Evolutionary conservation across 2,329 filamentous ascomycete species (phyloP), one percentile per base, ranked within the genome.

Genomic region (Dothideomycetidae sp.): DNA sequence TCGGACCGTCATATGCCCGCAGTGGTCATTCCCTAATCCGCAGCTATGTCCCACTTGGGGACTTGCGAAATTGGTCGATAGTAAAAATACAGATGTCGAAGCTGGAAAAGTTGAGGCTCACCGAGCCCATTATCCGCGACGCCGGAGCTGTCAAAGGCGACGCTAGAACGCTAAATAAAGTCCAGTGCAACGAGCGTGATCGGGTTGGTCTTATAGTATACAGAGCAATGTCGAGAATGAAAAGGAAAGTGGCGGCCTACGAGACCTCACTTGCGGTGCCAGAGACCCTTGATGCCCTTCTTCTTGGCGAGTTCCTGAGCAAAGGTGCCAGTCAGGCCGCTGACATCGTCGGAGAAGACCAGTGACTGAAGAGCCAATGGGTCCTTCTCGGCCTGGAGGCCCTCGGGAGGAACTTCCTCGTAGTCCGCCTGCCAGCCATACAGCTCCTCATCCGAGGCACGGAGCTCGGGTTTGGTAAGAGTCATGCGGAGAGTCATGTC

Each of bases 401-500:
- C 44, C n/a, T 46, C 46, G 10, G 41, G 46, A 12, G 43, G 46
- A 2, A 39, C 40, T 18, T 48, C 40, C 12, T 40, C 46, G 11
- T 45, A 36, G 21, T 48, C 37, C 16, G 61, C 61, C 50, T 78
- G 72, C 74, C 76, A 81, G 29, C 75, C 75, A 49, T 85, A 82
- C 11, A 82, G 67, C 43, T 77, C 68, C 9, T 78, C 73, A 44
- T 88, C 80, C 44, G 77, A 68, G 3, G 78, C 77, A 29, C 85
- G 76, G 33, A 96, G 68, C 53, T 96, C 88, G 0, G 85, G 82
- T 32, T 86, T 70, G 3, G 90, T 96, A 38, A 96, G 69, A 0
- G 88, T 96, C 85, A 96, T 93, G 33, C 86, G 81, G 33, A 96
- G 62, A 2, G 90, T 96, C 86, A 94, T 94, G 57, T 96, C 86